These are phyloP conservation scores for Capronia americana DNA, from an alignment of 2,329 filamentous ascomycete species.

Conservation along the genomic window DNA sequence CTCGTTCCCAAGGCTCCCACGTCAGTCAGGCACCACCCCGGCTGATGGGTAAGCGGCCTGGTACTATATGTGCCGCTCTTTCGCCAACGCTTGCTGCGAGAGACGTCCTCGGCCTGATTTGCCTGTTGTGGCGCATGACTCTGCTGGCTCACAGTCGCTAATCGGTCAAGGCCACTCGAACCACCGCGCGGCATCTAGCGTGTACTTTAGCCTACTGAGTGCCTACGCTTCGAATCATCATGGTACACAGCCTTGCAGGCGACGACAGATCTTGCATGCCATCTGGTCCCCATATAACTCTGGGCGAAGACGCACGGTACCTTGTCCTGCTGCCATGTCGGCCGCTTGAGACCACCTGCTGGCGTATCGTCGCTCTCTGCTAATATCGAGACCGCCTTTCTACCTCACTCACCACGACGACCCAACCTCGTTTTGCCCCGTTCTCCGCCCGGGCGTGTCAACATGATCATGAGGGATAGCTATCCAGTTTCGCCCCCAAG, in stretches of 20 bases:
- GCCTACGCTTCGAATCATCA: slow-evolving; percentile 18
- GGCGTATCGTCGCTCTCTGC: too few relatives aligned
- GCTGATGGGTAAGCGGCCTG: slow-evolving; percentile 7
- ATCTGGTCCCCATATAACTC: slow-evolving; percentile 14
- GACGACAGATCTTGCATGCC: slow-evolving; percentile 14
- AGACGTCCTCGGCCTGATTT: slow-evolving; percentile 7
- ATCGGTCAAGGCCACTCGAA: neutral
- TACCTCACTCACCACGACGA: slow-evolving; percentile 1
- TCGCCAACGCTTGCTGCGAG: neutral
- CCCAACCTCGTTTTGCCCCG: neutral
- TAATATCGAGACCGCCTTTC: too few relatives aligned
- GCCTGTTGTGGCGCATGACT: slow-evolving; percentile 22
- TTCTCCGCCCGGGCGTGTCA: neutral
- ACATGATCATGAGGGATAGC: slow-evolving; percentile 27
- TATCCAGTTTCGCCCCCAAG: slow-evolving; percentile 32
- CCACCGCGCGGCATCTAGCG: slow-evolving; percentile 8
- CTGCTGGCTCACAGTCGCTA: slow-evolving; percentile 6
- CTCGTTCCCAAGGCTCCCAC: slow-evolving; percentile 14
- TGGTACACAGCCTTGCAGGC: slow-evolving; percentile 26
- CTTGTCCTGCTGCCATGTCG: slow-evolving; percentile 15
- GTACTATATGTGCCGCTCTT: neutral
- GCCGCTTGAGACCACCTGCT: slow-evolving; percentile 6
- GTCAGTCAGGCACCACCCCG: slow-evolving; percentile 13
- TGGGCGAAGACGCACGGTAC: slow-evolving; percentile 8
- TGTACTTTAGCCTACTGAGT: slow-evolving; percentile 12